Evolutionary conservation across 352 stramenopile species (phyloP).

Genomic region (Aphanomyces stellatus): DNA sequence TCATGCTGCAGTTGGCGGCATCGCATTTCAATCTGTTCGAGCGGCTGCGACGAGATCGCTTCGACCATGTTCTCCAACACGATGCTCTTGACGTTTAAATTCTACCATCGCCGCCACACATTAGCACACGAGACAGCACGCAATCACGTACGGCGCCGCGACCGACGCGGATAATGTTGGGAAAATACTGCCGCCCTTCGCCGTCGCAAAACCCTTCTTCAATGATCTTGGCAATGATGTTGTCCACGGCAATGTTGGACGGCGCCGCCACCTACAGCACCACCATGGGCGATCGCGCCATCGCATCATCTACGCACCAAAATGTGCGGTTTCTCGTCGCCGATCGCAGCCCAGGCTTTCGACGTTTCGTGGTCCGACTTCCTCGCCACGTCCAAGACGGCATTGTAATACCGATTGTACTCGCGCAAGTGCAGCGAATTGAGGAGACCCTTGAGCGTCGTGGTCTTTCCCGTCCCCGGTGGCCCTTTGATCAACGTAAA

Average conservation of each 20-base stretch:
- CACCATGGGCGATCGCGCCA: not conserved
- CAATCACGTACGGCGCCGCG: slow-evolving; percentile 61
- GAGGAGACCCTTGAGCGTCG: slow-evolving; percentile 84
- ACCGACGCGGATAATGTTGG: slow-evolving; percentile 91
- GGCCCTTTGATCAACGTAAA: slow-evolving; percentile 91
- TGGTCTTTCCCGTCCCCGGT: slow-evolving; percentile 87
- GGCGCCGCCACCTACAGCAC: slow-evolving; percentile 71
- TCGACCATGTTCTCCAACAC: slow-evolving; percentile 79
- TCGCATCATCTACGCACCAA: slow-evolving; percentile 33
- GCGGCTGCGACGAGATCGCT: slow-evolving; percentile 62
- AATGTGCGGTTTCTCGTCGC: slow-evolving; percentile 90
- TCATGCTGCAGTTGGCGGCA: slow-evolving; percentile 43
- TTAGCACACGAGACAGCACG: not conserved
- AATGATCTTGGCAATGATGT: slow-evolving; percentile 96
- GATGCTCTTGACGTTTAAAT: slow-evolving; percentile 63
- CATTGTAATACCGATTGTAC: slow-evolving; percentile 90
- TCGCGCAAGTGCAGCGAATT: slow-evolving; percentile 89
- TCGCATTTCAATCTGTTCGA: slow-evolving; percentile 61
- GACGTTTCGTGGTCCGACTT: slow-evolving; percentile 73
- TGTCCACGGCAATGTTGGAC: slow-evolving; percentile 94
- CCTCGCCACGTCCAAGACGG: slow-evolving; percentile 68
- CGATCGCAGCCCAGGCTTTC: slow-evolving; percentile 69
- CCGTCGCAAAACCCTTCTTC: slow-evolving; percentile 93
- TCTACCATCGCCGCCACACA: slow-evolving; percentile 28
- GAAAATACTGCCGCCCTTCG: slow-evolving; percentile 89